Evolutionary conservation across 768 basidiomycete genomes (phyloP), one percentile per base, ranked within the genome.

Genomic region (Rhodotorula kratochvilovae): DNA sequence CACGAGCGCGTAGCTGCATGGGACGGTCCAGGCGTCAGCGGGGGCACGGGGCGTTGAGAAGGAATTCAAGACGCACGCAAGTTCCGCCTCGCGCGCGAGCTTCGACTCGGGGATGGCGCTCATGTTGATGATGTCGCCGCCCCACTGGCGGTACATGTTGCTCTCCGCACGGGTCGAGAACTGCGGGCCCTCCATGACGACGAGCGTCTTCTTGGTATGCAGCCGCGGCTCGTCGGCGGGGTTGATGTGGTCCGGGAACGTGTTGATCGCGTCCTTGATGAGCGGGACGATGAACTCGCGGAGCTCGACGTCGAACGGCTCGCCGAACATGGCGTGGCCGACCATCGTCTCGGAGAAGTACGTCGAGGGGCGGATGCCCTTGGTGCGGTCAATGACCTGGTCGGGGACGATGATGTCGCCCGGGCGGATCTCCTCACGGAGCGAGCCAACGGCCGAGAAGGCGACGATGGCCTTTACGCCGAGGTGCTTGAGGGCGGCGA

Each of bases 121-220:
- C 95, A 99, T 99, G 81, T 97, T 94, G 82, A 95, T 94, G 78
- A 95, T 82, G 80, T 95, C 91, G 12, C 87, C 91, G 16, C 95
- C 95, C 90, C 91, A 94, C 58, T 85, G 84, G 31, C 92, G 85
- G 80, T 97, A 96, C 93, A 96, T 92, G 77, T 85, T 77, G 78
- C 91, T 93, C 85, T 99, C 95, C 27, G 95, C 95, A 48, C 95
- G 83, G n/a, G 95, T 99, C 66, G 92, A 95, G 84, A 99, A 99
- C 81, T 92, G 68, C 77, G 81, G 90, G 60, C 94, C 94, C 79
- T 98, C 93, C 92, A 98, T 98, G 79, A 91, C 93, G 59, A 98
- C 89, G 67, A 97, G 86, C 29, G 87, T 89, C 84, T 89, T 92
- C 39, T 86, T 89, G 62, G 85, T 87, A 80, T 92, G 91, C 65